These are phyloP conservation scores for Pseudotulostoma volvatum DNA, from an alignment of 495 filamentous ascomycete species.

Conservation along the genomic window DNA sequence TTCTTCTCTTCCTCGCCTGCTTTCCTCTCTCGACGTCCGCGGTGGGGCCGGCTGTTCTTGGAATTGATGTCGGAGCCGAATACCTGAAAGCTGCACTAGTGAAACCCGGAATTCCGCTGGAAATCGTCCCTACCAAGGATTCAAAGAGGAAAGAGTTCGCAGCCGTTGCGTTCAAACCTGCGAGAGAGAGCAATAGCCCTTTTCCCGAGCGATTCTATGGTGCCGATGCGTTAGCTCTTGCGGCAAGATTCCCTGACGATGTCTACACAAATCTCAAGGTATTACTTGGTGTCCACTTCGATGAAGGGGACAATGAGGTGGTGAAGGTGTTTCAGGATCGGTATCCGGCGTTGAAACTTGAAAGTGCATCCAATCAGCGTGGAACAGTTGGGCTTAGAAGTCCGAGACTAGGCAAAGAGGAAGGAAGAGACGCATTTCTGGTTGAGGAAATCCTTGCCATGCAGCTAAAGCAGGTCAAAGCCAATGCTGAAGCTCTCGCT, in stretches of 20 bases:
- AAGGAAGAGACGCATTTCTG: slow-evolving; percentile 53
- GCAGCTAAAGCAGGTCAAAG: slow-evolving; percentile 78
- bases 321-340: slow-evolving; percentile 50
- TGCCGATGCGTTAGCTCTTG: slow-evolving; percentile 73
- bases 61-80: slow-evolving; percentile 88
- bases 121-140: slow-evolving; percentile 97
- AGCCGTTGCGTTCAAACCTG: slow-evolving; percentile 85
- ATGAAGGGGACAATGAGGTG: slow-evolving; percentile 34
- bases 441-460: slow-evolving; percentile 94
- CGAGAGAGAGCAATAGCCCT: slow-evolving; percentile 35
- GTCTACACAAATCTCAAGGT: slow-evolving; percentile 87
- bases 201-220: slow-evolving; percentile 89
- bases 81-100: slow-evolving; percentile 94
- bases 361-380: slow-evolving; percentile 33
- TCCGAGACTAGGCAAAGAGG: slow-evolving; percentile 43
- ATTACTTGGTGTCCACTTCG: slow-evolving; percentile 54
- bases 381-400: slow-evolving; percentile 65
- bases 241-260: slow-evolving; percentile 77
- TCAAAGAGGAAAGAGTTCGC: slow-evolving; percentile 90
- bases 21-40: slow-evolving; percentile 44
- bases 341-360: slow-evolving; percentile 46
- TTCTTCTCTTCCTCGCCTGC: slow-evolving; percentile 38
- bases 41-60: slow-evolving; percentile 59
- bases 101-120: slow-evolving; percentile 94
- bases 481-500: slow-evolving; percentile 72